Percentiles rank a stretch among this genome's conserved stretches.
phyloP scores from a whole-genome alignment of 2,329 filamentous ascomycete genomes.

The Cladosporium sp. region DNA sequence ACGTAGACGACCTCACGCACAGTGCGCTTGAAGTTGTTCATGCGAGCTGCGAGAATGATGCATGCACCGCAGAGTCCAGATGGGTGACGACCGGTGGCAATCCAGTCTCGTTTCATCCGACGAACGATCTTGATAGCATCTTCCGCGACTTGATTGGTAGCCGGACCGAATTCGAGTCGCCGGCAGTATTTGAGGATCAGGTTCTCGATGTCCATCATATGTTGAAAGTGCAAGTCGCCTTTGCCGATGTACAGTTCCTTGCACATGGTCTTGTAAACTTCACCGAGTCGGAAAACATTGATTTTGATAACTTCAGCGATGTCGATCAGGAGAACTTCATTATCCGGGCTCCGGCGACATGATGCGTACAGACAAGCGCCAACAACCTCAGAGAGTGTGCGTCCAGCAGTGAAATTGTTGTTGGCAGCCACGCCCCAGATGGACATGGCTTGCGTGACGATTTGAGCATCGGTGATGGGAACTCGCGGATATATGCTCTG shows the following conservation, averaged over 20 bases:
- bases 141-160: conserved; percentile 79
- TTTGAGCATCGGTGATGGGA: conserved; percentile 34
- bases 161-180: conserved; percentile 84
- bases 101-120: conserved; percentile 97
- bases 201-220: conserved; percentile 77
- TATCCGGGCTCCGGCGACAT: conserved; percentile 75
- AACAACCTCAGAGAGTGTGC: conserved; percentile 79
- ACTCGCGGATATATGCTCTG: conserved; percentile 41
- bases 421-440: conserved; percentile 55
- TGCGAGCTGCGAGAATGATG: conserved; percentile 89
- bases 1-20: conserved; percentile 96
- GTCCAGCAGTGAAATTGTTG: conserved; percentile 74
- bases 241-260: conserved; percentile 66
- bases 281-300: conserved; percentile 90
- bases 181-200: conserved; percentile 88
- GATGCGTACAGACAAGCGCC: conserved; percentile 91
- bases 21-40: conserved; percentile 96
- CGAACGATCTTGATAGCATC: conserved; percentile 85
- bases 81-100: conserved; percentile 88
- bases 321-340: conserved; percentile 91
- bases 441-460: conserved; percentile 38
- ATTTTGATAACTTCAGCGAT: conserved; percentile 81
- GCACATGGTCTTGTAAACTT: conserved; percentile 82
- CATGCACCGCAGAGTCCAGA: conserved; percentile 94
- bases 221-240: conserved; percentile 45